These are phyloP conservation scores for Secale cereale DNA, from an alignment of 176 grass and related monocot genomes.

Conservation along the genomic window DNA sequence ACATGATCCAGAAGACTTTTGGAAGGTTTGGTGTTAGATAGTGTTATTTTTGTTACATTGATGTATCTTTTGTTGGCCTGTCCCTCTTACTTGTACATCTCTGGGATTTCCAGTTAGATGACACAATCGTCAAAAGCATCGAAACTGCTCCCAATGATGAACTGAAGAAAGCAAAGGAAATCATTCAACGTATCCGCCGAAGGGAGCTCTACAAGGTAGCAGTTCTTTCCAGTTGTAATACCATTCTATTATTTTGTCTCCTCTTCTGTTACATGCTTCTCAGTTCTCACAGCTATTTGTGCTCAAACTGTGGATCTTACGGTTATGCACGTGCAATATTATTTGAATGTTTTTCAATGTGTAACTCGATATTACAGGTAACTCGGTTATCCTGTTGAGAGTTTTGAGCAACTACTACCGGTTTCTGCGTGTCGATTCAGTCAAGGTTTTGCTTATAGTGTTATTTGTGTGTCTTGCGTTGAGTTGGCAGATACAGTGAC, in stretches of 20 bases:
- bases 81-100: neutral
- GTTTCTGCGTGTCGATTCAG: neutral
- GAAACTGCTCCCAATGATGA: constrained; percentile 63
- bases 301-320: neutral
- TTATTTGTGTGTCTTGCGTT: neutral
- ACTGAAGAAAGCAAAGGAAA: constrained; percentile 71
- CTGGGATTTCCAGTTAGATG: constrained; percentile 68
- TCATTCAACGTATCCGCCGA: constrained; percentile 71
- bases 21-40: constrained; percentile 58
- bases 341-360: neutral
- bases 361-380: neutral
- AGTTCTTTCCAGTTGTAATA: neutral
- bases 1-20: constrained; percentile 77
- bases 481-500: neutral
- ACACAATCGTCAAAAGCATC: constrained; percentile 82
- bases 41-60: constrained; percentile 2
- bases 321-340: neutral
- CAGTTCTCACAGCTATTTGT: neutral
- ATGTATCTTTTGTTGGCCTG: neutral
- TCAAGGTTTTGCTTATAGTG: neutral
- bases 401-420: neutral
- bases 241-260: neutral
- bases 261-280: neutral
- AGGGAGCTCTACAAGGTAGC: constrained; percentile 88
- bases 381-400: neutral